Percentiles rank a stretch among this genome's conserved stretches.
These are phyloP conservation scores for Craterostigma plantagineum DNA, from an alignment of 257 asterid genomes.

Conservation along the genomic window DNA sequence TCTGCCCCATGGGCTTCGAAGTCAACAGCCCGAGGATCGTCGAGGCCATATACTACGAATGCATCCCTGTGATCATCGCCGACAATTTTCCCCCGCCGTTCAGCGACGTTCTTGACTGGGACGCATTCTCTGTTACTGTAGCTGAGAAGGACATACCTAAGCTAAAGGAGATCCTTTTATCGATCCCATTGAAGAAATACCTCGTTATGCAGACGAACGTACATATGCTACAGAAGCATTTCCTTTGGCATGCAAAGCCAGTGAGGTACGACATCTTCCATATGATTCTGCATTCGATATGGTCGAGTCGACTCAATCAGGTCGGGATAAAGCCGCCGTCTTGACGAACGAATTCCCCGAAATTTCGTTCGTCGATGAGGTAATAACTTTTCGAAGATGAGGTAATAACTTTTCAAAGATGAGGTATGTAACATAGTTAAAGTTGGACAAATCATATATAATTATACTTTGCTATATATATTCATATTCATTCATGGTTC, in stretches of 20 bases:
- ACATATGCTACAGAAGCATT: constrained; percentile 73
- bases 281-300: constrained; percentile 75
- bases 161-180: constrained; percentile 48
- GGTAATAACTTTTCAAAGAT: too few relatives aligned
- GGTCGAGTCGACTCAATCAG: constrained; percentile 70
- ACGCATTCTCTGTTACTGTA: constrained; percentile 43
- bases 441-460: too few relatives aligned
- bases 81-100: constrained; percentile 57
- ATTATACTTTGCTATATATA: too few relatives aligned
- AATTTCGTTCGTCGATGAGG: too few relatives aligned
- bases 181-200: constrained; percentile 45
- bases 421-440: too few relatives aligned
- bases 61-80: constrained; percentile 80
- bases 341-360: too few relatives aligned
- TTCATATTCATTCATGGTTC: too few relatives aligned
- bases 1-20: constrained; percentile 88
- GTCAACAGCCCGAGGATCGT: constrained; percentile 90
- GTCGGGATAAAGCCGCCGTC: too few relatives aligned
- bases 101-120: constrained; percentile 52
- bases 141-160: constrained; percentile 69
- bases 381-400: too few relatives aligned
- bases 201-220: constrained; percentile 49
- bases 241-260: constrained; percentile 56
- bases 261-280: constrained; percentile 62
- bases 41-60: constrained; percentile 70